Evolutionary conservation across 2,329 filamentous ascomycete genomes (phyloP).

Genomic region (Colletotrichum sp.): DNA sequence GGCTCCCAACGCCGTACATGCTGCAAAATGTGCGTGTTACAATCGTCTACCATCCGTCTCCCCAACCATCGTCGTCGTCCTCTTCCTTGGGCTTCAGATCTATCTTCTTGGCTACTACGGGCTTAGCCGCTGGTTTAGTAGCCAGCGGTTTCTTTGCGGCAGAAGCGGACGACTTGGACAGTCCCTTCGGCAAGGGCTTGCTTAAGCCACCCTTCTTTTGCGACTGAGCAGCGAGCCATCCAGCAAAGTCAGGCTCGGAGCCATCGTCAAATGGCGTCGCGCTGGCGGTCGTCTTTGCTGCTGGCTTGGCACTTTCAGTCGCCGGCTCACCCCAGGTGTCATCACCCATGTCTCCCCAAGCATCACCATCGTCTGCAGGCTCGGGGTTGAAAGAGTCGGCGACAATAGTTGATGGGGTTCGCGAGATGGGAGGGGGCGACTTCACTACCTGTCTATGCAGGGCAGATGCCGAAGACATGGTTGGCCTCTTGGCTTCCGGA

Average conservation of each 20-base stretch:
- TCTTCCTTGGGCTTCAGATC: conserved; percentile 69
- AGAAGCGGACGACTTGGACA: conserved; percentile 63
- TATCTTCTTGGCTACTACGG: conserved; percentile 66
- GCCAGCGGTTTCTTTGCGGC: conserved; percentile 45
- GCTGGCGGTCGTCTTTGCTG: conserved; percentile 32
- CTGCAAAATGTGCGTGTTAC: background rate
- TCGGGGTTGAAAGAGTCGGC: conserved; percentile 60
- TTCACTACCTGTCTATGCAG: conserved; percentile 66
- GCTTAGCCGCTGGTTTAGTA: conserved; percentile 42
- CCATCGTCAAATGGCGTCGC: conserved; percentile 75
- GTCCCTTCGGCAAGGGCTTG: conserved; percentile 82
- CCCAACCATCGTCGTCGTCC: conserved; percentile 68
- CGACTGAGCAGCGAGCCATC: conserved; percentile 89
- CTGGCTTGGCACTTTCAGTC: conserved; percentile 20
- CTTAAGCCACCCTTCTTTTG: conserved; percentile 66
- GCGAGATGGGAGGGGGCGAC: conserved; percentile 51
- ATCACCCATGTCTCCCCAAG: conserved; percentile 75
- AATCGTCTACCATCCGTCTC: conserved; percentile 62
- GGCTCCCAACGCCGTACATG: conserved; percentile 15
- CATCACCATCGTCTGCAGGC: conserved; percentile 67
- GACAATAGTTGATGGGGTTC: conserved; percentile 52
- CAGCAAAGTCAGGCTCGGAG: conserved; percentile 92
- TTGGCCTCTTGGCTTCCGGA: conserved; percentile 38
- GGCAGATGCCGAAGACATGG: conserved; percentile 58
- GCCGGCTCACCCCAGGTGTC: conserved; percentile 48